Conservation (phyloP, 495 filamentous ascomycete genomes). For the Penicillium chermesinum region DNA sequence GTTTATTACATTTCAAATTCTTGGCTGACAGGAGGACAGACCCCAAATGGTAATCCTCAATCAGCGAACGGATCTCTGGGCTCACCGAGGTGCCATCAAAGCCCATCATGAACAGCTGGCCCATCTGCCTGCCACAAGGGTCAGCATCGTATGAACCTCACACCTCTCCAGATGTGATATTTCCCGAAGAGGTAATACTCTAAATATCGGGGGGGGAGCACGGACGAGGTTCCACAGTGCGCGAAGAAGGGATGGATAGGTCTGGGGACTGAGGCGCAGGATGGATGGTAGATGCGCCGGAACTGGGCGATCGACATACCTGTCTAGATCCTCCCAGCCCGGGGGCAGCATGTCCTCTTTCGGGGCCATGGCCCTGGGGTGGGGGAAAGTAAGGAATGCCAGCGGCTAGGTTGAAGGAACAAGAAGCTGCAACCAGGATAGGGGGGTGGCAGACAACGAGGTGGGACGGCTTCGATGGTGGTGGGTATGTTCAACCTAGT, state of each 20-base stretch:
- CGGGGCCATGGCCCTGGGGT: slow-evolving; percentile 44
- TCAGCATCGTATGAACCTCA: slow-evolving; percentile 25
- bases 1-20: slow-evolving; percentile 81
- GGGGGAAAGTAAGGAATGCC: slow-evolving; percentile 32
- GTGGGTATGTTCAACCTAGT: neutral
- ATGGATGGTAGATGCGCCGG: slow-evolving; percentile 7
- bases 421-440: slow-evolving; percentile 14
- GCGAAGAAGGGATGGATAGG: slow-evolving; percentile 7
- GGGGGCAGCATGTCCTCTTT: slow-evolving; percentile 46
- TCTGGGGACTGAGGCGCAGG: neutral
- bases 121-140: slow-evolving; percentile 51
- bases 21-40: slow-evolving; percentile 83
- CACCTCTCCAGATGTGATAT: slow-evolving; percentile 25
- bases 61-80: slow-evolving; percentile 76
- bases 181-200: slow-evolving; percentile 16
- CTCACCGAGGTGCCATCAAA: slow-evolving; percentile 88
- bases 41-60: slow-evolving; percentile 78
- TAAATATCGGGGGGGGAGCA: slow-evolving; percentile 8
- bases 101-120: slow-evolving; percentile 93
- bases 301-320: slow-evolving; percentile 33
- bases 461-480: neutral
- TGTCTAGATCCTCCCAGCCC: slow-evolving; percentile 46
- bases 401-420: slow-evolving; percentile 12
- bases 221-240: slow-evolving; percentile 17
- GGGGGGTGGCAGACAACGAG: neutral